Conservation (phyloP, 345 rosid genomes). For the Arabidopsis thaliana region DNA sequence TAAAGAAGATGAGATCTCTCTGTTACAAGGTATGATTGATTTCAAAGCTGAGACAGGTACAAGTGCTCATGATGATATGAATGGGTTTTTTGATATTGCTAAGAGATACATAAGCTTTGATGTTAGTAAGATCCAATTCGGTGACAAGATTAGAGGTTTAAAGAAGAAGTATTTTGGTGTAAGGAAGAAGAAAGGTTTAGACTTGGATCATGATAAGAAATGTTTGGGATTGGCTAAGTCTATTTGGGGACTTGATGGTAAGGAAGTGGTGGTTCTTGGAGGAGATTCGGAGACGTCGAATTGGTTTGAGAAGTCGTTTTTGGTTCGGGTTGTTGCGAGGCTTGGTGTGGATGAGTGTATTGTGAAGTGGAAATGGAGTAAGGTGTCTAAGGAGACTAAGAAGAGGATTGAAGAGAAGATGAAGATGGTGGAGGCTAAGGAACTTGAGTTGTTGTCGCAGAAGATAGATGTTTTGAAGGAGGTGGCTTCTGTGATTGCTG, state of each 20-base stretch:
- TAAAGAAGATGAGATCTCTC: conserved; percentile 48
- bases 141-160: conserved; percentile 48
- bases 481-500: neutral
- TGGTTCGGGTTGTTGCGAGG: neutral
- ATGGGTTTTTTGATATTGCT: conserved; percentile 38
- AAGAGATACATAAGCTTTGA: conserved; percentile 40
- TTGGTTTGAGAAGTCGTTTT: conserved; percentile 21
- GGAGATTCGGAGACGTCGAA: neutral
- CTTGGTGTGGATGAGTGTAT: conserved; percentile 12
- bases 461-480: neutral
- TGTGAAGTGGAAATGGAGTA: conserved; percentile 23
- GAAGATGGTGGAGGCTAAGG: conserved; percentile 10
- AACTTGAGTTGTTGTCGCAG: neutral
- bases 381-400: neutral
- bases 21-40: conserved; percentile 47
- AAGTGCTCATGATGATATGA: conserved; percentile 40
- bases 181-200: conserved; percentile 27
- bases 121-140: conserved; percentile 37
- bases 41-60: conserved; percentile 34
- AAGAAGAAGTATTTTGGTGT: conserved; percentile 46
- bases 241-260: conserved; percentile 43
- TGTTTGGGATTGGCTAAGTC: conserved; percentile 36
- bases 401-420: conserved; percentile 5
- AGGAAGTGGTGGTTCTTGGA: neutral
- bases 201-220: conserved; percentile 38